phyloP scores from a whole-genome alignment of 1,284 basidiomycete genomes.

The Ceratorhiza oryzae-sativae region DNA sequence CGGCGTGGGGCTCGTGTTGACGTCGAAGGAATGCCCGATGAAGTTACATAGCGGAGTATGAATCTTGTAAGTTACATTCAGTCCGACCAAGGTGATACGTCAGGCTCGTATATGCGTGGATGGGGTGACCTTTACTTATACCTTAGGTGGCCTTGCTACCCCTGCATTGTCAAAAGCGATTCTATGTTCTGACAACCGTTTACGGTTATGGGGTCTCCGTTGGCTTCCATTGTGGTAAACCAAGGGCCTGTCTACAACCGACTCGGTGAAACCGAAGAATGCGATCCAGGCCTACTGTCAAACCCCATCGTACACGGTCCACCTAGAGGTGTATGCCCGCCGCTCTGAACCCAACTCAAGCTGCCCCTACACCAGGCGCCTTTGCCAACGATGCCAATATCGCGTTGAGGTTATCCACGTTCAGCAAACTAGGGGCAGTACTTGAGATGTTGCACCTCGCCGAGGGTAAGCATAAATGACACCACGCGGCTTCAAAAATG shows the following conservation, averaged over 20 bases:
- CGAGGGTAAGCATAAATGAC: too few species aligned
- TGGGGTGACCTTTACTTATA: neutral
- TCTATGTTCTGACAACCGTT: constrained; percentile 34
- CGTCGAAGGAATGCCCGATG: neutral
- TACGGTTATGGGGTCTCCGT: constrained; percentile 18
- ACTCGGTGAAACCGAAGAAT: neutral
- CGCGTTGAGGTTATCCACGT: constrained; percentile 23
- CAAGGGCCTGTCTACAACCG: too few species aligned
- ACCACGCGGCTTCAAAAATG: too few species aligned
- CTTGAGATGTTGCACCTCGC: too few species aligned
- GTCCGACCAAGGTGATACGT: neutral
- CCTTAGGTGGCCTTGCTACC: constrained; percentile 8
- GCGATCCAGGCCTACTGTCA: constrained; percentile 12
- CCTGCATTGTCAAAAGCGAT: constrained; percentile 39
- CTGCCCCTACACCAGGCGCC: constrained; percentile 23
- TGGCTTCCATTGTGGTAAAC: too few species aligned
- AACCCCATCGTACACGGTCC: constrained; percentile 23
- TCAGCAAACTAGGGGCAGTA: too few species aligned
- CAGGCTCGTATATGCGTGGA: neutral
- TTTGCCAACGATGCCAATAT: constrained; percentile 26
- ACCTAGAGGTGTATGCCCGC: constrained; percentile 30
- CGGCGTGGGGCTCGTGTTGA: neutral
- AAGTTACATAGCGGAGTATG: neutral
- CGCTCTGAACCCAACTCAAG: constrained; percentile 35
- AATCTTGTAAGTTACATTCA: constrained; percentile 23